Conservation (phyloP, 2,329 filamentous ascomycete species). For the Sporothrix euskadiensis region DNA sequence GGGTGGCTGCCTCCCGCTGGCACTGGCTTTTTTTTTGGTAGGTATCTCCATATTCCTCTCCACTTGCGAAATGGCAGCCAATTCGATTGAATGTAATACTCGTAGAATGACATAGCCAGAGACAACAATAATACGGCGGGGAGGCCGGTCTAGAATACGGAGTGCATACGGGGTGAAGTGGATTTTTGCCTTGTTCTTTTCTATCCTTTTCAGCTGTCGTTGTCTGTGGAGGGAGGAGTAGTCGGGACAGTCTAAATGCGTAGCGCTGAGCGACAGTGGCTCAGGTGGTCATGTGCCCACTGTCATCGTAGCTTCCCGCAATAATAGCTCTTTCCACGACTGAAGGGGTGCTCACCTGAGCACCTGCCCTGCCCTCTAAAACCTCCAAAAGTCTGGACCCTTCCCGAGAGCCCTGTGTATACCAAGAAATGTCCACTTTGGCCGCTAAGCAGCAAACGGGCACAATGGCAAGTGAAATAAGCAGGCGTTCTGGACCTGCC, state of each 20-base stretch:
- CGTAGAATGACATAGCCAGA: background rate
- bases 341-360: constrained; percentile 10
- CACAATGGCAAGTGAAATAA: background rate
- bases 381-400: background rate
- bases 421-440: background rate
- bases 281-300: constrained; percentile 6
- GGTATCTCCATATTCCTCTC: background rate
- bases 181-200: background rate
- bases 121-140: background rate
- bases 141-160: constrained; percentile 20
- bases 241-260: background rate
- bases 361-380: background rate
- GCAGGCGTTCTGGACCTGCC: background rate
- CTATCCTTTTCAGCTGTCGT: background rate
- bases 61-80: background rate
- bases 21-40: background rate
- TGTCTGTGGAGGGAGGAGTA: background rate
- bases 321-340: background rate
- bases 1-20: background rate
- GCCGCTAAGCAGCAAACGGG: background rate
- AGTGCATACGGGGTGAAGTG: background rate
- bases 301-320: background rate
- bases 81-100: background rate
- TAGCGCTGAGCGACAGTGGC: background rate
- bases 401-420: background rate